Base-by-base conservation (phyloP, 495 filamentous ascomycete species). In the Aspergillus homomorphus region DNA sequence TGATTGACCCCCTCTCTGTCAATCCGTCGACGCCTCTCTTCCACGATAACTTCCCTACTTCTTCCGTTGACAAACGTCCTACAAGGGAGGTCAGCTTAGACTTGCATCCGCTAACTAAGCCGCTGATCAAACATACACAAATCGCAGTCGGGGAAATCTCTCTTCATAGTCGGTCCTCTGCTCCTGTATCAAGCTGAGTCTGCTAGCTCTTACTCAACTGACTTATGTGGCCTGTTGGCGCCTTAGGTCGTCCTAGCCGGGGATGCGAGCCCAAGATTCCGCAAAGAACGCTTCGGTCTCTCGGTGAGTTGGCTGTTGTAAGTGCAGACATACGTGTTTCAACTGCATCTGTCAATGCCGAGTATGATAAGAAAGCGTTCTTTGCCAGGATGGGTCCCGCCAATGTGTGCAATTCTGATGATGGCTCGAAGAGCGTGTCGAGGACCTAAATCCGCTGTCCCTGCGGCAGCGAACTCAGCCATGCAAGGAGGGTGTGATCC, bases 21-120 rank as follows among this genome's bases (percentile, higher is more conserved):
- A 69, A 96, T 96, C 57, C 94, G 80, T 59, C 77, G 66, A 52
- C 82, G 77, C 89, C 96, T 97, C 70, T 97, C 89, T 56, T 82
- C 80, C 87, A 97, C 89, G 43, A 98, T 88, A 56, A 82, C 79
- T 20, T 77, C 75, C 45, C 91, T 79, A 57, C 79, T 76, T 60
- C 91, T 81, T 19, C 92, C 91, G 74, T 96, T 91, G 54, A 97
- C 94, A 73, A 95, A 98, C 8, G 90, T 85, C 49, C 87, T 89
- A 60, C 50, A 43, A 16, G 26, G 3, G 19, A 20, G 38, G 26
- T n/a, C n/a, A n/a, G n/a, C n/a, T n/a, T n/a, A n/a, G n/a, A n/a
- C n/a, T n/a, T n/a, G n/a, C n/a, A n/a, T n/a, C n/a, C n/a, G n/a
- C n/a, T n/a, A n/a, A n/a, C n/a, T n/a, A n/a, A n/a, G n/a, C n/a